A percentile compares a stretch with the other conserved stretches of the same genome.
Evolutionary conservation across 1,284 basidiomycete genomes (phyloP).

Genomic region (Sphagnurus paluster): DNA sequence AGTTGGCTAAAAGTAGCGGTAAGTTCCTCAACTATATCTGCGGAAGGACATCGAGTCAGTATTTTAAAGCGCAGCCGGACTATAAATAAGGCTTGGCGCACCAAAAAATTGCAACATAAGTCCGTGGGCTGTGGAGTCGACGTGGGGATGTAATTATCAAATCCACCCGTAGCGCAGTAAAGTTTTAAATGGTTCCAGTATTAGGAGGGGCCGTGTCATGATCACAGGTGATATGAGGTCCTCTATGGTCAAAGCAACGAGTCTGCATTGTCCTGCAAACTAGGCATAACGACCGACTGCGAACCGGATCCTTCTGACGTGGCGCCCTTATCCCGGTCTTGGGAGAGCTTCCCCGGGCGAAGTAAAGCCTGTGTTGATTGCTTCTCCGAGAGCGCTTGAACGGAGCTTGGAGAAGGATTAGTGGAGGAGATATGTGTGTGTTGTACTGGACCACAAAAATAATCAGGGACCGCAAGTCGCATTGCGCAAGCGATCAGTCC

Average conservation of each 20-base stretch:
- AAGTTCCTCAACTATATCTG: slow-evolving; percentile 2
- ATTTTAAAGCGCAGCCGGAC: too few species aligned
- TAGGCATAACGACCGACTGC: slow-evolving; percentile 8
- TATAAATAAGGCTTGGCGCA: background rate
- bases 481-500: too few species aligned
- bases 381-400: too few species aligned
- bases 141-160: background rate
- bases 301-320: too few species aligned
- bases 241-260: slow-evolving; percentile 16
- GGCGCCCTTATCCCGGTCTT: too few species aligned
- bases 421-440: too few species aligned
- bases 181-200: slow-evolving; percentile 8
- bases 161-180: slow-evolving; percentile 1
- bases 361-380: too few species aligned
- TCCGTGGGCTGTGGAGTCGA: background rate
- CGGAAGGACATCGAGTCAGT: background rate
- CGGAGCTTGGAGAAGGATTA: too few species aligned
- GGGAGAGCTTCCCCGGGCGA: too few species aligned
- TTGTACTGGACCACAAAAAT: too few species aligned
- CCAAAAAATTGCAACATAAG: background rate
- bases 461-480: too few species aligned
- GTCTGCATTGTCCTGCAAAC: slow-evolving; percentile 16
- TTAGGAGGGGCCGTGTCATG: slow-evolving; percentile 7
- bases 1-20: background rate
- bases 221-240: slow-evolving; percentile 17